These are phyloP conservation scores for Scheffersomyces cryptocercus DNA, from an alignment of 1,139 yeast species.

Conservation along the genomic window DNA sequence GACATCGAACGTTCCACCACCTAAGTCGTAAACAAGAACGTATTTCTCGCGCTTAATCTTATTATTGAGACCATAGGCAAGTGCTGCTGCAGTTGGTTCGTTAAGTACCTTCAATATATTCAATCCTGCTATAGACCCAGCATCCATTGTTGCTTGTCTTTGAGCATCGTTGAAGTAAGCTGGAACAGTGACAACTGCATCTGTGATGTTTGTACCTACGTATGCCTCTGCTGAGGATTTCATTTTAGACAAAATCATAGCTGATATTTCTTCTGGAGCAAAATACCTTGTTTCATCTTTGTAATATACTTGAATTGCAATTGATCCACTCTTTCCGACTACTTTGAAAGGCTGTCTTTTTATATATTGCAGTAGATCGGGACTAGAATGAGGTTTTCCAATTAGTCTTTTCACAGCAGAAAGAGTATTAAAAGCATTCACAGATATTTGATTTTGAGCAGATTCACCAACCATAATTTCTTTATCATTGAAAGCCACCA, in stretches of 20 bases:
- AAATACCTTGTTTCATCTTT: slow-evolving; percentile 62
- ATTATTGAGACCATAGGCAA: slow-evolving; percentile 89
- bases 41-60: slow-evolving; percentile 58
- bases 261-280: slow-evolving; percentile 88
- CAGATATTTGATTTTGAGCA: slow-evolving; percentile 89
- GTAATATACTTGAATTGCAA: slow-evolving; percentile 72
- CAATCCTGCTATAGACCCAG: slow-evolving; percentile 95
- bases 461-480: slow-evolving; percentile 94
- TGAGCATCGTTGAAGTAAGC: slow-evolving; percentile 98
- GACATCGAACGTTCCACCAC: slow-evolving; percentile 59
- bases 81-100: slow-evolving; percentile 98
- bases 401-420: slow-evolving; percentile 86
- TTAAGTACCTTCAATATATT: slow-evolving; percentile 92
- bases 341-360: slow-evolving; percentile 80
- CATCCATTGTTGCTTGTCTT: slow-evolving; percentile 98
- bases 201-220: slow-evolving; percentile 84
- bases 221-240: slow-evolving; percentile 91
- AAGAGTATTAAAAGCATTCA: slow-evolving; percentile 75
- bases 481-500: slow-evolving; percentile 80
- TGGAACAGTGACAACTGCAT: slow-evolving; percentile 95
- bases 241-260: slow-evolving; percentile 91
- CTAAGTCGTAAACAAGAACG: slow-evolving; percentile 53
- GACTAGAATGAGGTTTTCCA: slow-evolving; percentile 75
- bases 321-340: slow-evolving; percentile 70
- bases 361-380: slow-evolving; percentile 75